A percentile compares a stretch with the other conserved stretches of the same genome.
phyloP scores from a whole-genome alignment of 1,284 basidiomycete genomes.

The Rhodotorula sp. region DNA sequence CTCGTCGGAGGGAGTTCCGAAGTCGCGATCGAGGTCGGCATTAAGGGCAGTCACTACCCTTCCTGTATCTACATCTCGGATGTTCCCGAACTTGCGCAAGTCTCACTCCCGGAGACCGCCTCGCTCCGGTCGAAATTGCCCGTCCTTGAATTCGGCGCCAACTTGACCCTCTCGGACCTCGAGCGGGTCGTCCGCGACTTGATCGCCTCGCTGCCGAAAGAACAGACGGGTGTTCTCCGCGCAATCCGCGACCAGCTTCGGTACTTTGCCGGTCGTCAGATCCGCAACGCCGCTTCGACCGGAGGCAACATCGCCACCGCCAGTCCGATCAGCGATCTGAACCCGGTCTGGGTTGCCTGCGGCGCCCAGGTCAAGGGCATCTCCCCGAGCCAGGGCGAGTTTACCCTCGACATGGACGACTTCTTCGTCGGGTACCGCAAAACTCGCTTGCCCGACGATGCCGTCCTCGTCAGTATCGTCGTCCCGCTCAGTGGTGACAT shows the following conservation, averaged over 20 bases:
- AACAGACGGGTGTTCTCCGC: conserved; percentile 27
- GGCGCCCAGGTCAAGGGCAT: conserved; percentile 37
- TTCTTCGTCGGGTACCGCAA: conserved; percentile 49
- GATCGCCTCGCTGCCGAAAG: conserved; percentile 22
- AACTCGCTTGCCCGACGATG: conserved; percentile 46
- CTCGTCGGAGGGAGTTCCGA: conserved; percentile 38
- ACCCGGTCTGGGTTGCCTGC: conserved; percentile 50
- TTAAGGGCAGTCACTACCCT: conserved; percentile 39
- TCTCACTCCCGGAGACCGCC: conserved; percentile 18
- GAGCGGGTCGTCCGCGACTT: conserved; percentile 38
- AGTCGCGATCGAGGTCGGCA: conserved; percentile 44
- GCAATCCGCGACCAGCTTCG: conserved; percentile 41
- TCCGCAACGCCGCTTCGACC: conserved; percentile 49
- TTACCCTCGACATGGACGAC: conserved; percentile 36
- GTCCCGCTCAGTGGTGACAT: conserved; percentile 32
- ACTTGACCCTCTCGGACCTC: conserved; percentile 42
- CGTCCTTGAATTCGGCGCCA: conserved; percentile 46
- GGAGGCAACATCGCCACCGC: conserved; percentile 51
- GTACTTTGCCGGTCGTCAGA: conserved; percentile 49
- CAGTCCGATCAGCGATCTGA: conserved; percentile 50
- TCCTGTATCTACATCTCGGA: conserved; percentile 43
- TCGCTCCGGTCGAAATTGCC: neutral
- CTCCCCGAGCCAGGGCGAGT: conserved; percentile 36
- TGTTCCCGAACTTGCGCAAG: conserved; percentile 29
- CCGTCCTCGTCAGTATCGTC: conserved; percentile 45